phyloP scores from a whole-genome alignment of 2,329 filamentous ascomycete genomes.

The Paraconiothyrium brasiliense region DNA sequence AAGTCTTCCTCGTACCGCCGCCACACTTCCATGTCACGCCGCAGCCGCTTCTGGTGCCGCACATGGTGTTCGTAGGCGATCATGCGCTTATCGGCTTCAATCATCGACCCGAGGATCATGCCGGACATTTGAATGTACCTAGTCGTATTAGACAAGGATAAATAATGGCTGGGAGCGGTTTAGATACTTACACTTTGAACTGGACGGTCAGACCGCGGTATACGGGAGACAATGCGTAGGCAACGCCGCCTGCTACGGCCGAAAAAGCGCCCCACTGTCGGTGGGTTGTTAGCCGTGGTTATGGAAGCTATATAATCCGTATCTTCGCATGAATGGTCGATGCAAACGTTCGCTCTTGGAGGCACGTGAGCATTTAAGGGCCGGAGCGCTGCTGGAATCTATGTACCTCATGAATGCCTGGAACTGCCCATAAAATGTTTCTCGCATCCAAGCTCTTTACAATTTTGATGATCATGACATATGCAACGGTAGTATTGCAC shows the following conservation, averaged over 20 bases:
- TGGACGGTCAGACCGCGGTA: conserved; percentile 66
- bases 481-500: too few relatives aligned
- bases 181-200: conserved; percentile 43
- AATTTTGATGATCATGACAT: too few relatives aligned
- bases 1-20: conserved; percentile 71
- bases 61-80: conserved; percentile 73
- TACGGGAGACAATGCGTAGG: conserved; percentile 72
- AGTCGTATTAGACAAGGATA: conserved; percentile 1
- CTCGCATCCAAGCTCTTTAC: too few relatives aligned
- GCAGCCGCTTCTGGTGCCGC: conserved; percentile 70
- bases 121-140: conserved; percentile 87
- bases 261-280: conserved; percentile 74
- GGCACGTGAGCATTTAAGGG: not conserved
- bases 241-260: conserved; percentile 69
- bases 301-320: not conserved
- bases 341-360: not conserved
- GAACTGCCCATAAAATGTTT: too few relatives aligned
- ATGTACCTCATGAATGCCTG: too few relatives aligned
- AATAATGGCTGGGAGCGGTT: too few relatives aligned
- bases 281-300: not conserved
- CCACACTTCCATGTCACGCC: conserved; percentile 74
- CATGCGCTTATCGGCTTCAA: conserved; percentile 76
- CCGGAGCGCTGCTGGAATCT: too few relatives aligned
- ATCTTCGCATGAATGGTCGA: too few relatives aligned
- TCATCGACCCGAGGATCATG: conserved; percentile 81